phyloP scores from a whole-genome alignment of 106 monocot genomes.

The Iris macrosiphon region DNA sequence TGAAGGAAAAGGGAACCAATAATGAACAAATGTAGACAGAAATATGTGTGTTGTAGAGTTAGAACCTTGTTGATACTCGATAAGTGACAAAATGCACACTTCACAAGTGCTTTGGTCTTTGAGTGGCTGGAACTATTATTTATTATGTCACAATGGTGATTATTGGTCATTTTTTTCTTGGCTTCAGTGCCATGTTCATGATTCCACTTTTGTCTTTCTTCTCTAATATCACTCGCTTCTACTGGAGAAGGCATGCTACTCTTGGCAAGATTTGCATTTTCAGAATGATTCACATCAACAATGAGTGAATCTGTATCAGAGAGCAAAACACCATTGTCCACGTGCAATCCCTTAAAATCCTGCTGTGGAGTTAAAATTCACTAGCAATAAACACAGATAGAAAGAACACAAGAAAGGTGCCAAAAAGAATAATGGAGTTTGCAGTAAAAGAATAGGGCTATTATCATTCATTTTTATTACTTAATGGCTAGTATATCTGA shows the following conservation, averaged over 20 bases:
- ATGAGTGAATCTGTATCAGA: neutral
- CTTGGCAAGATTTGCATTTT: neutral
- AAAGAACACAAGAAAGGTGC: too few relatives aligned
- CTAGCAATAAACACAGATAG: too few relatives aligned
- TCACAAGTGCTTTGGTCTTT: neutral
- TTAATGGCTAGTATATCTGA: too few relatives aligned
- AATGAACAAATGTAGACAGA: neutral
- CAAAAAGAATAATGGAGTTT: neutral
- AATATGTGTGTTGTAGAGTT: neutral
- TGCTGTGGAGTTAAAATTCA: slow-evolving; percentile 3
- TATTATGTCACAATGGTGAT: neutral
- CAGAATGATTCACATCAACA: neutral
- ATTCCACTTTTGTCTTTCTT: slow-evolving; percentile 1
- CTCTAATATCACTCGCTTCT: neutral
- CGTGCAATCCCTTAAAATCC: neutral
- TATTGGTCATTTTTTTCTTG: too few relatives aligned
- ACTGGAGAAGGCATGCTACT: neutral
- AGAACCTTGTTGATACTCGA: slow-evolving; percentile 40
- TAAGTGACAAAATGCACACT: slow-evolving; percentile 70
- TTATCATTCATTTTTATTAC: neutral
- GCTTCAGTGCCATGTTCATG: neutral
- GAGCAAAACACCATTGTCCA: too few relatives aligned
- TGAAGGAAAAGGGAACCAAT: neutral
- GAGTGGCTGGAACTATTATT: neutral
- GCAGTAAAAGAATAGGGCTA: neutral